A percentile compares a stretch with the other conserved stretches of the same genome.
phyloP scores from a whole-genome alignment of 192 early-diverging fungal genomes.

The Pilaira anomala region DNA sequence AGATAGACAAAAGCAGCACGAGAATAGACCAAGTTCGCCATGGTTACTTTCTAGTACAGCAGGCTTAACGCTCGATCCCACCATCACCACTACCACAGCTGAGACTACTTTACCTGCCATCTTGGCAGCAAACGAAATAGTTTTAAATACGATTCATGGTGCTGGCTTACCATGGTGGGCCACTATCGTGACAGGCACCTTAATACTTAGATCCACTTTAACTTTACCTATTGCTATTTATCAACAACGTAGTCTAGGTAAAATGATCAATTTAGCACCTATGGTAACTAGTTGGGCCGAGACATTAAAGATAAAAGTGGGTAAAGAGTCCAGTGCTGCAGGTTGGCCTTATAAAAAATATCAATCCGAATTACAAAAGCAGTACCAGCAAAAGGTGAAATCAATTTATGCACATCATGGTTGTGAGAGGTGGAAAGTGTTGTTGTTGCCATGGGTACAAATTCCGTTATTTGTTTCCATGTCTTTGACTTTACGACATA shows the following conservation, averaged over 20 bases:
- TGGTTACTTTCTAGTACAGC: too few species aligned
- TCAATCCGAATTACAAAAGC: constrained; percentile 42
- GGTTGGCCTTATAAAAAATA: constrained; percentile 43
- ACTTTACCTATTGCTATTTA: constrained; percentile 59
- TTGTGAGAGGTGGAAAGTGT: constrained; percentile 57
- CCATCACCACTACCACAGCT: neutral
- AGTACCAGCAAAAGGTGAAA: constrained; percentile 51
- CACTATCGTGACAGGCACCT: constrained; percentile 45
- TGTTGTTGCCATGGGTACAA: constrained; percentile 68
- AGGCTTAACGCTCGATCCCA: neutral
- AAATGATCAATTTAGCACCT: constrained; percentile 46
- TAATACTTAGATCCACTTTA: constrained; percentile 46
- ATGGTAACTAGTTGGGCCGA: constrained; percentile 46
- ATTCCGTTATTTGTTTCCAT: constrained; percentile 73
- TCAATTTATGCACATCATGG: constrained; percentile 56
- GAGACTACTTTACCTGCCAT: constrained; percentile 23
- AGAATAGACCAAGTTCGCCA: too few species aligned
- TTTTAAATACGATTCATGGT: constrained; percentile 44
- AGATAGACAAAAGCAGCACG: too few species aligned
- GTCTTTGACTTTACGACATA: constrained; percentile 61
- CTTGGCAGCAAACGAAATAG: constrained; percentile 39
- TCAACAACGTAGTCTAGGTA: constrained; percentile 50
- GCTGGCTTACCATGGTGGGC: constrained; percentile 57
- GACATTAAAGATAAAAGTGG: constrained; percentile 45
- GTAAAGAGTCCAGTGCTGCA: constrained; percentile 35